Percentiles rank a stretch among this genome's conserved stretches.
Evolutionary conservation across 202 grass and related monocot genomes (phyloP).

Genomic region (Setaria viridis): DNA sequence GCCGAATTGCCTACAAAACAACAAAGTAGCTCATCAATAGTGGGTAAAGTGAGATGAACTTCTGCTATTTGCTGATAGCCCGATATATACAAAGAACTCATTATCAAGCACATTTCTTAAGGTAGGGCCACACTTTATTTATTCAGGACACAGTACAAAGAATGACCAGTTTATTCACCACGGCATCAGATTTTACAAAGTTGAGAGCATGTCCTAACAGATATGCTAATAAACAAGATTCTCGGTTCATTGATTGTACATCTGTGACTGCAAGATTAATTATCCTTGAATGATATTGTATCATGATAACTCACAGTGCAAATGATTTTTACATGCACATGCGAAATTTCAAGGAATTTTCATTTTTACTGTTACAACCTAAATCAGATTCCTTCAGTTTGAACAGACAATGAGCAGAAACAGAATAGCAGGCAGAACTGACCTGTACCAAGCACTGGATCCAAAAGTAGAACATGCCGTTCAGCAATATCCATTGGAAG

Average conservation of each 20-base stretch:
- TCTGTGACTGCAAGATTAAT: neutral
- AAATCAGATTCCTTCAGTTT: constrained; percentile 23
- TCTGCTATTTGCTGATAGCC: neutral
- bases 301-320: neutral
- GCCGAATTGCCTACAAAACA: constrained; percentile 78
- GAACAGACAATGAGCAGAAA: constrained; percentile 33
- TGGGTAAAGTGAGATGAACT: neutral
- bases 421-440: constrained; percentile 18
- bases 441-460: constrained; percentile 99
- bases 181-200: constrained; percentile 3
- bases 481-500: constrained; percentile 97
- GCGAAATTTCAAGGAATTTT: neutral
- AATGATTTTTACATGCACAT: neutral
- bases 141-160: neutral
- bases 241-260: neutral
- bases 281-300: constrained; percentile 17
- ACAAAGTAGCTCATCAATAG: neutral
- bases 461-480: constrained; percentile 95
- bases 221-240: constrained; percentile 13
- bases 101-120: constrained; percentile 29
- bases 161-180: neutral
- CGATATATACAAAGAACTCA: neutral
- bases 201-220: neutral
- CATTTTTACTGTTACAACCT: neutral
- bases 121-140: neutral